Percentiles rank a stretch among this genome's conserved stretches.
These are phyloP conservation scores for Chlorencoelia australis DNA, from an alignment of 2,329 filamentous ascomycete species.

Conservation along the genomic window DNA sequence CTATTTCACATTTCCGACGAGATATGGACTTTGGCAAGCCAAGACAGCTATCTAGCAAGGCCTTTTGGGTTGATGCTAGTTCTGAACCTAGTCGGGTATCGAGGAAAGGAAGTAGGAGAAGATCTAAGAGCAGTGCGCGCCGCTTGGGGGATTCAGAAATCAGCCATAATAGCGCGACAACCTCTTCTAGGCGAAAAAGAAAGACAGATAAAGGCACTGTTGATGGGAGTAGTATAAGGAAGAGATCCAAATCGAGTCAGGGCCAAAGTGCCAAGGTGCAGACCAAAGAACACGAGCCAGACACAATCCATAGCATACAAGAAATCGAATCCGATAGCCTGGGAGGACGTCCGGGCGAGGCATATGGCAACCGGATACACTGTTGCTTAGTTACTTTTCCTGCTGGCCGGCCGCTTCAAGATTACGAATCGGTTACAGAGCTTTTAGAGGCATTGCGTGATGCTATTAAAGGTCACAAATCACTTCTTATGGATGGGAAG, in stretches of 20 bases:
- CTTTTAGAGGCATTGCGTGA: constrained; percentile 29
- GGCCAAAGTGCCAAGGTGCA: constrained; percentile 8
- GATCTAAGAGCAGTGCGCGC: constrained; percentile 29
- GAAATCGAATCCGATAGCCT: constrained; percentile 10
- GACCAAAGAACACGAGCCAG: constrained; percentile 12
- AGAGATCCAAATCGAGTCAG: constrained; percentile 18
- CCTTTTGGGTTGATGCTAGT: constrained; percentile 15
- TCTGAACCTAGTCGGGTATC: constrained; percentile 19
- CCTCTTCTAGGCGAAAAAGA: constrained; percentile 2
- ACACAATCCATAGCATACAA: constrained; percentile 10
- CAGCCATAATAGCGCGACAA: constrained; percentile 10
- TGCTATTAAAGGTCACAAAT: constrained; percentile 28
- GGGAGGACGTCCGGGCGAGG: constrained; percentile 6
- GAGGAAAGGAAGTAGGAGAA: constrained; percentile 46
- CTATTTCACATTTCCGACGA: constrained; percentile 19
- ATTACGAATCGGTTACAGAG: constrained; percentile 24
- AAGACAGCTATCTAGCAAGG: constrained; percentile 15
- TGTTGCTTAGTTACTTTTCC: constrained; percentile 26
- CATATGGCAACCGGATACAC: constrained; percentile 24
- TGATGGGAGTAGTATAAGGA: constrained; percentile 10
- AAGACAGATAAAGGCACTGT: constrained; percentile 15
- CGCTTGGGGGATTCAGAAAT: constrained; percentile 38
- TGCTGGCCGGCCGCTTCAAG: constrained; percentile 22
- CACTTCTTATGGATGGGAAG: constrained; percentile 25
- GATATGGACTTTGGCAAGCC: constrained; percentile 19